Conservation (phyloP, 768 basidiomycete species). For the Panaeolus papilionaceus region DNA sequence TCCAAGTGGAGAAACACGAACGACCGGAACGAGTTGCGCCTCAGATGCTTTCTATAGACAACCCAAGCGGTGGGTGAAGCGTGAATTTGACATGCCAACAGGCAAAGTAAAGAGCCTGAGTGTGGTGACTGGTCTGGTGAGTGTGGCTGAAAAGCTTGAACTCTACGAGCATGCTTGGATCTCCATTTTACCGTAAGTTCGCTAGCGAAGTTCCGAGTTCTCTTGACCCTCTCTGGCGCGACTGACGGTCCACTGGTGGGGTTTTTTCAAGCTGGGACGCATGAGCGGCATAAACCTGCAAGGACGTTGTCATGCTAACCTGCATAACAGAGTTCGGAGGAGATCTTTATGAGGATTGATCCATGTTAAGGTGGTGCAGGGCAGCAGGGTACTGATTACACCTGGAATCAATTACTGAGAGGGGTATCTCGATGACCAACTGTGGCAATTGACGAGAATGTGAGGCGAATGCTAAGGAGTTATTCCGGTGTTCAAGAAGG, state of each 20-base stretch:
- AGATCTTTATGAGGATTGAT: constrained; percentile 8
- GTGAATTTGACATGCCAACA: constrained; percentile 7
- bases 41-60: not conserved
- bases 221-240: constrained; percentile 8
- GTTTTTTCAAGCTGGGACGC: not conserved
- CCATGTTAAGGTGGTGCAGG: constrained; percentile 12
- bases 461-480: not conserved
- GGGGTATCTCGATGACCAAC: constrained; percentile 10
- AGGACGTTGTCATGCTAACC: constrained; percentile 13
- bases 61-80: constrained; percentile 1
- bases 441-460: constrained; percentile 9
- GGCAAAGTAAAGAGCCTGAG: constrained; percentile 11
- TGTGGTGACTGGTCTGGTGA: not conserved
- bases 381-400: not conserved
- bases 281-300: constrained; percentile 9
- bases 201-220: constrained; percentile 12
- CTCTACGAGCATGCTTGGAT: not conserved
- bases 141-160: constrained; percentile 9
- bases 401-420: constrained; percentile 1
- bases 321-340: constrained; percentile 7
- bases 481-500: constrained; percentile 8
- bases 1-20: constrained; percentile 1
- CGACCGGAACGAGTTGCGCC: not conserved
- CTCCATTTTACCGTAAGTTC: constrained; percentile 9
- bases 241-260: not conserved